Evolutionary conservation across 108 stramenopile species (phyloP), one percentile per base, ranked within the genome.

Genomic region (Nitzschia inconspicua): DNA sequence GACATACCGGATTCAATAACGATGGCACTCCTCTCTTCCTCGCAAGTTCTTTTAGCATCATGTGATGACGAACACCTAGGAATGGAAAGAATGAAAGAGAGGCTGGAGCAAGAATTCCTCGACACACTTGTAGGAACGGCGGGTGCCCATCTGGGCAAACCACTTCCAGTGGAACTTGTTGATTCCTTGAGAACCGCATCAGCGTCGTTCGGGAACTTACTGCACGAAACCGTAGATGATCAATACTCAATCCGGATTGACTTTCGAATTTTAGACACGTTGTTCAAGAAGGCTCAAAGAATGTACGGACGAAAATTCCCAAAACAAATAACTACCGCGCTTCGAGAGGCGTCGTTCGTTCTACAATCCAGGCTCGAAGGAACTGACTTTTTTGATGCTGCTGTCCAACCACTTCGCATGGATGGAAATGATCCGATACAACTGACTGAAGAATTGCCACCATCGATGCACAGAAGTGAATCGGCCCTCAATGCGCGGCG

Each of bases 331-430:
- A 31, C 49, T 49, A 25, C 35, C 22, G 47, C 60, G 1, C 36
- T 62, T n/a, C 47, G 60, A 34, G 35, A 47, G 2, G 28, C 47
- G 23, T 48, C 48, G 1, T 62, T 62, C 35, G 60, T 62, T 24
- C 32, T 62, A 2, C 60, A 62, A 32, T 62, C 60, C 6, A 20
- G 60, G 3, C 24, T 62, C 16, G 60, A 62, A 30, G 60, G 60
- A 9, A 49, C 47, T 24, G 60, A 62, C 30, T 62, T 37, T 29
- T 27, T 7, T 37, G 26, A 14, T 16, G 25, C 57, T 26, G n/a
- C n/a, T n/a, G n/a, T n/a, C 37, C 37, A 39, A 14, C 14, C 37
- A 10, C 14, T 39, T 10, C 37, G 37, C 14, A 11, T 39, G 37
- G 37, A 39, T 39, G 37, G 14, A 10, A 14, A 39, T 39, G 10